Percentiles rank a stretch among this genome's conserved stretches.
phyloP scores from a whole-genome alignment of 2,329 filamentous ascomycete genomes.

The Pestalotiopsis sp. region DNA sequence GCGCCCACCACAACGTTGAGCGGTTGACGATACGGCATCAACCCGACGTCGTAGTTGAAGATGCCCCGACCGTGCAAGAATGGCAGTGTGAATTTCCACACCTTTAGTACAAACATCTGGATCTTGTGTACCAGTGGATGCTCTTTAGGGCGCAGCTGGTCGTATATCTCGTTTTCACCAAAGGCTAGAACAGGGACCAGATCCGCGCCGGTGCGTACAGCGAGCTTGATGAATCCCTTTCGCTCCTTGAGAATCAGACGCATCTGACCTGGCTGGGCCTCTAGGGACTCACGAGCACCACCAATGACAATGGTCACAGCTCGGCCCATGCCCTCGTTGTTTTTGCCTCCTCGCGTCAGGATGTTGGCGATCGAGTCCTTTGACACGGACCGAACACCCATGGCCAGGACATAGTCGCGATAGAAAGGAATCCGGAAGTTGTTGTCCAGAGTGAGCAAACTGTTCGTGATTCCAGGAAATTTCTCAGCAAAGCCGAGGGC shows the following conservation, averaged over 20 bases:
- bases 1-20: constrained; percentile 88
- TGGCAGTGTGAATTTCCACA: constrained; percentile 90
- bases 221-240: constrained; percentile 93
- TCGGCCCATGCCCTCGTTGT: constrained; percentile 86
- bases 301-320: constrained; percentile 96
- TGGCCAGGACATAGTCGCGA: constrained; percentile 87
- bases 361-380: constrained; percentile 91
- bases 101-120: constrained; percentile 82
- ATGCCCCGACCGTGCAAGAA: constrained; percentile 88
- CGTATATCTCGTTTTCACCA: constrained; percentile 95
- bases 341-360: constrained; percentile 75
- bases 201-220: constrained; percentile 88
- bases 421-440: constrained; percentile 96
- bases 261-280: constrained; percentile 78
- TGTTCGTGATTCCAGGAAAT: constrained; percentile 95
- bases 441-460: constrained; percentile 87
- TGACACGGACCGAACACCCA: constrained; percentile 87
- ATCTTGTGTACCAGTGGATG: constrained; percentile 80
- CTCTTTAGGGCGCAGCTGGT: constrained; percentile 76
- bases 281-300: constrained; percentile 88
- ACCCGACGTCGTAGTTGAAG: constrained; percentile 96
- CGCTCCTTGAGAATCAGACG: constrained; percentile 80
- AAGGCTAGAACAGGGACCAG: constrained; percentile 91
- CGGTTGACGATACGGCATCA: constrained; percentile 89
- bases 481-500: constrained; percentile 83